phyloP scores from a whole-genome alignment of 371 early-diverging fungal species.

The Mucor velutinosus region DNA sequence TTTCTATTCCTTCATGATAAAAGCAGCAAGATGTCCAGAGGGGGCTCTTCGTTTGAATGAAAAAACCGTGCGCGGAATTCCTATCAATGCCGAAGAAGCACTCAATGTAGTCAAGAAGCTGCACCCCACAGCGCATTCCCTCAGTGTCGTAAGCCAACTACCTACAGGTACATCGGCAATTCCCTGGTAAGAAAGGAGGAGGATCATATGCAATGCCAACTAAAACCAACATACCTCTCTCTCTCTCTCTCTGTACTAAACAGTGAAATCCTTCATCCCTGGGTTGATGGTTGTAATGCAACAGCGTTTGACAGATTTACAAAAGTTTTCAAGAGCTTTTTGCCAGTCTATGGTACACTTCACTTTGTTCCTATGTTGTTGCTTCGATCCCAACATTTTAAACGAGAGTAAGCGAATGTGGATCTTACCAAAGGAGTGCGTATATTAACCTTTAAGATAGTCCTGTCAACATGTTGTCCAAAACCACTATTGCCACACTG shows the following conservation, averaged over 20 bases:
- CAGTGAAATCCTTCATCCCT: constrained; percentile 67
- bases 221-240: too few species aligned
- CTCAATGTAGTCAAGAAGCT: constrained; percentile 39
- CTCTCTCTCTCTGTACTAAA: constrained; percentile 1
- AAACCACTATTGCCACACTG: constrained; percentile 55
- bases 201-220: not conserved
- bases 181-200: constrained; percentile 34
- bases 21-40: constrained; percentile 65
- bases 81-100: constrained; percentile 48
- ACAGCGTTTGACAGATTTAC: constrained; percentile 52
- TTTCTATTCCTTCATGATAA: constrained; percentile 67
- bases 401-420: constrained; percentile 51
- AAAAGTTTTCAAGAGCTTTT: constrained; percentile 57
- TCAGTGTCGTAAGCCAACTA: constrained; percentile 37
- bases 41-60: constrained; percentile 55
- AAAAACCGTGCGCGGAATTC: constrained; percentile 48
- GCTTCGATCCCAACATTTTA: constrained; percentile 56
- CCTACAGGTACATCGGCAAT: constrained; percentile 27
- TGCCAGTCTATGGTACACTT: constrained; percentile 73
- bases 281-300: constrained; percentile 55
- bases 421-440: not conserved
- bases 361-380: constrained; percentile 72
- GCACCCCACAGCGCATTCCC: constrained; percentile 48
- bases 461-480: constrained; percentile 49
- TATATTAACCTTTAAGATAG: constrained; percentile 22